Conservation (phyloP, 2,329 filamentous ascomycete species). For the Exophiala viscosa region DNA sequence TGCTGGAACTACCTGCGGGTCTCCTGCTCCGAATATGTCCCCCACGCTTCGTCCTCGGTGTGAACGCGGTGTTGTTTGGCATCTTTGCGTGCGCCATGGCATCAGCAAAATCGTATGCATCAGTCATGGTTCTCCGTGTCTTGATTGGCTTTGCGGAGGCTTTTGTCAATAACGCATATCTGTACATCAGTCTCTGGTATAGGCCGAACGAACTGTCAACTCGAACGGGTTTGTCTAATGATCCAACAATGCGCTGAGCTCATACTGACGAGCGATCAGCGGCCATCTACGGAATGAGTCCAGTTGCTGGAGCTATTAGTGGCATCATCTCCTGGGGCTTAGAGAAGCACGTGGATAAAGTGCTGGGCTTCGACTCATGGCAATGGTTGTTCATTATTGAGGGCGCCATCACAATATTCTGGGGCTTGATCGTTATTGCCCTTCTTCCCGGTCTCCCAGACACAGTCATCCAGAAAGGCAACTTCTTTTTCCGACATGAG, state of each 20-base stretch:
- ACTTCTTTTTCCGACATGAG: background rate
- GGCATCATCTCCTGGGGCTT: slow-evolving; percentile 59
- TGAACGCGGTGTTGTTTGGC: slow-evolving; percentile 4
- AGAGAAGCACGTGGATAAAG: slow-evolving; percentile 48
- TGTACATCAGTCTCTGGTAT: slow-evolving; percentile 13
- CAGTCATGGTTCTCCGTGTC: slow-evolving; percentile 8
- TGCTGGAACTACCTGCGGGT: slow-evolving; percentile 8
- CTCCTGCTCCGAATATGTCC: background rate
- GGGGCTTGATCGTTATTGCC: slow-evolving; percentile 56
- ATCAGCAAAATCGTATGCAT: background rate
- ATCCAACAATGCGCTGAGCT: background rate
- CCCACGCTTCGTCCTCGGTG: too few relatives aligned
- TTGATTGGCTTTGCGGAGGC: slow-evolving; percentile 11
- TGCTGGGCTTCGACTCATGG: slow-evolving; percentile 54
- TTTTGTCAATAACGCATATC: slow-evolving; percentile 1
- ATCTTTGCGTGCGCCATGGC: background rate
- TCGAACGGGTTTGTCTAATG: slow-evolving; percentile 1
- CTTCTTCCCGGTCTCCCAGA: slow-evolving; percentile 63
- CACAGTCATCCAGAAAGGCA: background rate
- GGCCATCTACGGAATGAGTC: slow-evolving; percentile 35
- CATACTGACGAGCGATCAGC: slow-evolving; percentile 56
- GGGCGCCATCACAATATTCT: slow-evolving; percentile 59
- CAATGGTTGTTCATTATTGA: slow-evolving; percentile 69
- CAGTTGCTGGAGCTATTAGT: slow-evolving; percentile 69
- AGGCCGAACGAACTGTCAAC: slow-evolving; percentile 2